A percentile compares a stretch with the other conserved stretches of the same genome.
phyloP scores from a whole-genome alignment of 306 rosid genomes.

The Trifolium dubium region DNA sequence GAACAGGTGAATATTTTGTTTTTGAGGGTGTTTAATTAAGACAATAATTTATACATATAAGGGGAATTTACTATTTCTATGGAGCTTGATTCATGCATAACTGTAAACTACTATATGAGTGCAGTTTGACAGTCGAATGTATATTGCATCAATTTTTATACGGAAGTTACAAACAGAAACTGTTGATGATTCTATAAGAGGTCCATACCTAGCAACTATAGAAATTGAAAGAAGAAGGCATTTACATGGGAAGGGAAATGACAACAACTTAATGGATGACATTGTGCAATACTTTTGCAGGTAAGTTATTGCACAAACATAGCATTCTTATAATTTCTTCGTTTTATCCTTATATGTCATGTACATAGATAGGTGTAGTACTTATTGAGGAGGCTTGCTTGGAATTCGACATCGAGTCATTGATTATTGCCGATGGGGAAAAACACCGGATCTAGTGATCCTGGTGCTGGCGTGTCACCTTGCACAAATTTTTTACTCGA shows the following conservation, averaged over 20 bases:
- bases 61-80: conserved; percentile 14
- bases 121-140: conserved; percentile 90
- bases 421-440: not conserved
- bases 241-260: conserved; percentile 68
- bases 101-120: conserved; percentile 37
- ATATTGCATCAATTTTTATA: conserved; percentile 68
- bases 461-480: conserved; percentile 9
- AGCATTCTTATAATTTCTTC: conserved; percentile 8
- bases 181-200: conserved; percentile 54
- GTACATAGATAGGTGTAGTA: conserved; percentile 21
- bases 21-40: conserved; percentile 29
- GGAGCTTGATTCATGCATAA: conserved; percentile 41
- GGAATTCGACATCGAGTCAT: not conserved
- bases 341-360: conserved; percentile 6
- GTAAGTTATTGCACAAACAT: conserved; percentile 42
- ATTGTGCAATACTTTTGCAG: conserved; percentile 70
- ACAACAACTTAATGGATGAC: conserved; percentile 62
- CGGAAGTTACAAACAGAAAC: conserved; percentile 65
- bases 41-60: conserved; percentile 25
- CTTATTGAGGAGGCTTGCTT: conserved; percentile 21
- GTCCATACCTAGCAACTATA: conserved; percentile 82
- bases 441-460: conserved; percentile 11
- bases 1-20: conserved; percentile 63
- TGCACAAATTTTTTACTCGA: conserved; percentile 6
- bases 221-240: conserved; percentile 91